Conservation (phyloP, 192 early-diverging fungal species). For the Mortierella antarctica region DNA sequence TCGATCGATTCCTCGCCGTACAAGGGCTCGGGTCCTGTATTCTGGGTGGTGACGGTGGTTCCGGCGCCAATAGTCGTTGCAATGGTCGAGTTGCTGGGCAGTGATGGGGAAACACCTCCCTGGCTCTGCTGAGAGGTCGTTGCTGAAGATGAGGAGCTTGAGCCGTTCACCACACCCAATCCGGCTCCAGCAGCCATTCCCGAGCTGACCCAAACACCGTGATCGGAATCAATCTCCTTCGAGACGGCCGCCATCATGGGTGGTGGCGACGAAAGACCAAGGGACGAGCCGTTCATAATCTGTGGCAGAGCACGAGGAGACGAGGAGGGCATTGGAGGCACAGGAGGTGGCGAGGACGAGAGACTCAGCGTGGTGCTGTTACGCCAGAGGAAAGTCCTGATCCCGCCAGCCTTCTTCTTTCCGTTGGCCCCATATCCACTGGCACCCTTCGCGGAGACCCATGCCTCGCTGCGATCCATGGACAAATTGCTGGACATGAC, state of each 20-base stretch:
- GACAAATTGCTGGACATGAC: conserved; percentile 49
- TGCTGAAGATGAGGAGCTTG: neutral
- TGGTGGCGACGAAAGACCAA: conserved; percentile 28
- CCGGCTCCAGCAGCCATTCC: conserved; percentile 6
- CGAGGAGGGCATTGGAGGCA: conserved; percentile 25
- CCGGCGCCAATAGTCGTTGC: conserved; percentile 10
- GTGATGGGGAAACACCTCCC: conserved; percentile 14
- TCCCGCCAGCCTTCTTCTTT: conserved; percentile 44
- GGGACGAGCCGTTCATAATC: conserved; percentile 38
- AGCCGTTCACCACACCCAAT: neutral
- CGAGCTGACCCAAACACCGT: conserved; percentile 51
- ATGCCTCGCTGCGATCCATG: conserved; percentile 27
- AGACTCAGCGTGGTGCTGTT: conserved; percentile 34
- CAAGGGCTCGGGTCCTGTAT: conserved; percentile 49
- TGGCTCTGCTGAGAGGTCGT: neutral
- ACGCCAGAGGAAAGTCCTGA: conserved; percentile 42
- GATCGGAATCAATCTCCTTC: conserved; percentile 44
- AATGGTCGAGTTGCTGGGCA: conserved; percentile 38
- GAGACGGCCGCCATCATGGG: conserved; percentile 3
- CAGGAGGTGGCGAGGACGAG: conserved; percentile 34
- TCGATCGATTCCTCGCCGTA: conserved; percentile 69
- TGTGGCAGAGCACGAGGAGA: conserved; percentile 30
- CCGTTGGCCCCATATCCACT: conserved; percentile 20
- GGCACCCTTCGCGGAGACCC: conserved; percentile 40
- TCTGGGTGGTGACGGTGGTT: conserved; percentile 2